These are phyloP conservation scores for Artemisia tridentata DNA, from an alignment of 129 eudicot genomes.

Conservation along the genomic window DNA sequence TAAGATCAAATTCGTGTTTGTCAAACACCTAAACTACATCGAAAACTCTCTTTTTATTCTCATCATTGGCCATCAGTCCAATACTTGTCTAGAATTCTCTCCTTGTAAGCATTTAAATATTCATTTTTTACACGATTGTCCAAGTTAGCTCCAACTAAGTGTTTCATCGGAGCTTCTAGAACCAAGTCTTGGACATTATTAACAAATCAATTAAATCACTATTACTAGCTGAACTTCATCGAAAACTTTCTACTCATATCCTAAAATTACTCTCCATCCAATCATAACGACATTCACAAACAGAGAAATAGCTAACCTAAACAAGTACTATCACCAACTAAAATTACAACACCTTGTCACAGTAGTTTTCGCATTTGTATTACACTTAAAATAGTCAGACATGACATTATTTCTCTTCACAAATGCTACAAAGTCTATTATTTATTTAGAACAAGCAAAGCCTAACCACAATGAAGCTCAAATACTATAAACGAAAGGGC, in stretches of 20 bases:
- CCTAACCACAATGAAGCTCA: too few relatives aligned
- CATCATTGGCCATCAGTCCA: background rate
- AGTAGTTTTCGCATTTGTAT: too few relatives aligned
- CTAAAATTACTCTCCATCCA: background rate
- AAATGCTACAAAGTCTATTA: too few relatives aligned
- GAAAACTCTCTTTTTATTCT: slow-evolving; percentile 9
- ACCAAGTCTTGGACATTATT: background rate
- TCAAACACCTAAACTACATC: slow-evolving; percentile 10
- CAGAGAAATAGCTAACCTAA: background rate
- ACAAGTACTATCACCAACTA: too few relatives aligned
- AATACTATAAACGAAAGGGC: too few relatives aligned
- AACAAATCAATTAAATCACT: background rate
- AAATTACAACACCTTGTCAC: too few relatives aligned
- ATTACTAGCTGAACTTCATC: slow-evolving; percentile 11
- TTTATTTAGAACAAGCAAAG: too few relatives aligned
- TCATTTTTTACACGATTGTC: background rate
- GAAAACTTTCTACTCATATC: slow-evolving; percentile 2
- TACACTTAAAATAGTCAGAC: too few relatives aligned
- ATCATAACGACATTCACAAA: slow-evolving; percentile 1
- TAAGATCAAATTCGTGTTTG: background rate
- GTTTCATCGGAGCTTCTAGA: too few relatives aligned
- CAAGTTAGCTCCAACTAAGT: too few relatives aligned
- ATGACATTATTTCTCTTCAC: too few relatives aligned
- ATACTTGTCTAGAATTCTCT: background rate
- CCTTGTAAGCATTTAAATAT: background rate